Base-by-base conservation (phyloP, 208 protist genomes). In the Trypanosoma boissoni region DNA sequence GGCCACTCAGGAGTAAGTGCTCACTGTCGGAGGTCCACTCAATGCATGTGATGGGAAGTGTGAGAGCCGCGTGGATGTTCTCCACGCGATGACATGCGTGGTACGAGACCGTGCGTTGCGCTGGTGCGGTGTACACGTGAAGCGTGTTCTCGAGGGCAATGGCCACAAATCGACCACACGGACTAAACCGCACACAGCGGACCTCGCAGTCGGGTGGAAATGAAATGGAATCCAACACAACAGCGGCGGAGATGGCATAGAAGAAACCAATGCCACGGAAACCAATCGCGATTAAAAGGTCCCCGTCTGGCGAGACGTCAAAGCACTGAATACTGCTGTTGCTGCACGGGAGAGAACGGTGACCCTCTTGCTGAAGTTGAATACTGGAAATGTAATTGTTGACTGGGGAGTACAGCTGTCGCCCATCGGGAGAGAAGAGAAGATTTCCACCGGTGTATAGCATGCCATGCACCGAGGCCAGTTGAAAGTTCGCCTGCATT, bases 381-480 rank as follows among this genome's bases (percentile, higher is more conserved):
- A 93, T 72, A 20, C 77, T 57, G 29, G 83, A 88, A 44, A 96
- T 66, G 63, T 93, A 91, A 68, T 93, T 96, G 69, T 92, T 81
- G 0, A 96, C 89, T 4, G 89, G 89, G 7, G 86, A 92, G 74
- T 89, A 91, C 32, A 96, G 77, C 58, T 82, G 74, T 20, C 73
- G 60, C 39, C 84, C 89, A 43, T 93, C 89, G 2, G 83, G 86
- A 12, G 80, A 77, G 68, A 96, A 96, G 58, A 50, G 61, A 34
- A 96, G 77, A 72, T 96, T 96, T 59, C 89, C 89, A 36, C 89
- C 89, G 27, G 89, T 96, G 76, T 96, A 96, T 21, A 96, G 77
- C 89, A 92, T 96, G 68, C 89, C 89, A 70, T 93, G 89, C 64
- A 96, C 89, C 28, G 89, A 79, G 2, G 86, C 89, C 16, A 96